Base-by-base conservation (phyloP, 306 rosid genomes). In the Quercus parvula region DNA sequence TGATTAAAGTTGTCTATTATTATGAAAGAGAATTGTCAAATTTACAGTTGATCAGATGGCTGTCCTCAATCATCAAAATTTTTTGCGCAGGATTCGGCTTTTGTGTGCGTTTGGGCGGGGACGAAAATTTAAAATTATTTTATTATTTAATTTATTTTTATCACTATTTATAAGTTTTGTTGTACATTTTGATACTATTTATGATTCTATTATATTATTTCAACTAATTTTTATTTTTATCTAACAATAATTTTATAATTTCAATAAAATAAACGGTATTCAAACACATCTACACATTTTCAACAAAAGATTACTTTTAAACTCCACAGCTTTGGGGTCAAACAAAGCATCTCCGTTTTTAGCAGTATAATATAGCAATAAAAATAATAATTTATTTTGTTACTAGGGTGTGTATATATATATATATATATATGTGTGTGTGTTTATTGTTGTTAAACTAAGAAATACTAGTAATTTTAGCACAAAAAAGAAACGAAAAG, bases 21-120 rank as follows among this genome's bases (percentile, higher is more conserved):
- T 49, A 49, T 11, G 54, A 12, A 22, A 12, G 64, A 20, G 64
- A 58, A 59, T 59, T 20, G 14, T 24, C 66, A 59, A 59, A 59
- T 22, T 59, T 20, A 24, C 15, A 59, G 66, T 59, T 9, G 46
- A 8, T 38, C 46, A 24, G 24, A 58, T 22, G 64, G 64, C 30
- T 25, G 52, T 17, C 28, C 27, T 57, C 63, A 22, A 57, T 24
- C 27, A n/a, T 58, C 64, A 20, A 20, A 58, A 58, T 58, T 20
- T 25, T 58, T 38, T 8, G 46, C 8, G 11, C 46, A 8, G 11
- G 46, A 7, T 38, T 8, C 3, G 46, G 11, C 44, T 1, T 38
- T 38, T 0, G 4, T 3, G 31, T 30, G 4, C 0, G 5, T 3
- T 3, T 30, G 31, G 0, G 3, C 31, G 0, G 0, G 3, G 4